These are phyloP conservation scores for Helminthosporium solani DNA, from an alignment of 2,329 filamentous ascomycete species.

Conservation along the genomic window DNA sequence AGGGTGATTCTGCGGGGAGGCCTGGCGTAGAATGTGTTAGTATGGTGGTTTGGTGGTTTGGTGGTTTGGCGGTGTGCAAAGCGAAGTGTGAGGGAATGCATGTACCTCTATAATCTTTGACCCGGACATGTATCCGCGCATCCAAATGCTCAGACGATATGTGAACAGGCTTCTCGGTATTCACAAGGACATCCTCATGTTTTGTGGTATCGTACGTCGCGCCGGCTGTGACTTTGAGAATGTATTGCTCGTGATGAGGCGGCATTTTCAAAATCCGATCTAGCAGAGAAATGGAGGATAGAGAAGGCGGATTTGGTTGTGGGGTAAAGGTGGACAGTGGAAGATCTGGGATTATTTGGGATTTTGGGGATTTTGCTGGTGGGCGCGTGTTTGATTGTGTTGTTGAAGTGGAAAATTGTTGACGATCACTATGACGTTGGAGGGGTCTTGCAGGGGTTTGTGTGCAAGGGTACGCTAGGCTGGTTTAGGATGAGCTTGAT, in stretches of 20 bases:
- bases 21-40: slow-evolving; percentile 47
- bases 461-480: too few species aligned
- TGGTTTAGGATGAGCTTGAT: too few species aligned
- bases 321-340: background rate
- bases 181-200: slow-evolving; percentile 76
- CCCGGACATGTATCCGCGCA: slow-evolving; percentile 70
- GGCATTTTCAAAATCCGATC: background rate
- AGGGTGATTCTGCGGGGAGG: slow-evolving; percentile 69
- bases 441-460: slow-evolving; percentile 5
- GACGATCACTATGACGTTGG: slow-evolving; percentile 13
- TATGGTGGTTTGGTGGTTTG: background rate
- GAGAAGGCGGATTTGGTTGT: background rate
- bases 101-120: slow-evolving; percentile 61
- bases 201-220: slow-evolving; percentile 69
- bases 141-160: slow-evolving; percentile 66
- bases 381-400: background rate
- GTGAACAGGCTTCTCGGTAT: slow-evolving; percentile 61
- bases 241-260: slow-evolving; percentile 66
- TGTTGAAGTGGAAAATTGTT: slow-evolving; percentile 6
- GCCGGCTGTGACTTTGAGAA: slow-evolving; percentile 80
- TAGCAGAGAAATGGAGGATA: too few species aligned
- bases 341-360: too few species aligned
- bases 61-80: background rate
- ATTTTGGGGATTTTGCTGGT: background rate
- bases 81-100: background rate